phyloP scores from a whole-genome alignment of 352 stramenopile species.

The Pythium oligandrum region DNA sequence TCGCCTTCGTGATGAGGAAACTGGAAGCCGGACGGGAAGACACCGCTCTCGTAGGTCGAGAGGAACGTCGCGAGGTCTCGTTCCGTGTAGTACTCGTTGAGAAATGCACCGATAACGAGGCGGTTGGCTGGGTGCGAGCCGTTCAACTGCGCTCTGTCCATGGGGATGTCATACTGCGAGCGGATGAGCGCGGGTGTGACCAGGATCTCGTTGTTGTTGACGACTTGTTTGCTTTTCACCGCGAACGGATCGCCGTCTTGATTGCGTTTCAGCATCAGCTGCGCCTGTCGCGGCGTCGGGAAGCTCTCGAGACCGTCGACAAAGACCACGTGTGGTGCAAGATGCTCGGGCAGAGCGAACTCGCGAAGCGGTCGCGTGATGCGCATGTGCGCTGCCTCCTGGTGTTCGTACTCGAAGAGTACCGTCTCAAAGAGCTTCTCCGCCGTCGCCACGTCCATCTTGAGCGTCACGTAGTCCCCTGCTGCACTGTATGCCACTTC shows the following conservation, averaged over 20 bases:
- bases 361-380: slow-evolving; percentile 37
- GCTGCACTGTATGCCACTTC: slow-evolving; percentile 19
- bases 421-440: slow-evolving; percentile 50
- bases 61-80: slow-evolving; percentile 48
- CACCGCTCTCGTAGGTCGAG: slow-evolving; percentile 18
- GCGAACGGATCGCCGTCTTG: slow-evolving; percentile 34
- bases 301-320: slow-evolving; percentile 72
- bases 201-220: slow-evolving; percentile 13
- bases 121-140: slow-evolving; percentile 29
- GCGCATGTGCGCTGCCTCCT: slow-evolving; percentile 16
- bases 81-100: slow-evolving; percentile 67
- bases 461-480: slow-evolving; percentile 47
- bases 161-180: slow-evolving; percentile 54
- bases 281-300: slow-evolving; percentile 58
- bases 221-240: slow-evolving; percentile 17
- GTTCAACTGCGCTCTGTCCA: slow-evolving; percentile 14
- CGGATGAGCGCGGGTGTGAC: slow-evolving; percentile 44
- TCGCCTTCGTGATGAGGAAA: slow-evolving; percentile 28
- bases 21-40: neutral
- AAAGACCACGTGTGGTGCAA: slow-evolving; percentile 45
- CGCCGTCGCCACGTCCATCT: slow-evolving; percentile 29
- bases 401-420: slow-evolving; percentile 46
- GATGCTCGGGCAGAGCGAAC: slow-evolving; percentile 31
- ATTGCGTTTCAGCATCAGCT: slow-evolving; percentile 17
- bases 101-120: slow-evolving; percentile 62